A percentile compares a stretch with the other conserved stretches of the same genome.
Conservation (phyloP, 176 grass and related monocot species). For the Elaeis guineensis region DNA sequence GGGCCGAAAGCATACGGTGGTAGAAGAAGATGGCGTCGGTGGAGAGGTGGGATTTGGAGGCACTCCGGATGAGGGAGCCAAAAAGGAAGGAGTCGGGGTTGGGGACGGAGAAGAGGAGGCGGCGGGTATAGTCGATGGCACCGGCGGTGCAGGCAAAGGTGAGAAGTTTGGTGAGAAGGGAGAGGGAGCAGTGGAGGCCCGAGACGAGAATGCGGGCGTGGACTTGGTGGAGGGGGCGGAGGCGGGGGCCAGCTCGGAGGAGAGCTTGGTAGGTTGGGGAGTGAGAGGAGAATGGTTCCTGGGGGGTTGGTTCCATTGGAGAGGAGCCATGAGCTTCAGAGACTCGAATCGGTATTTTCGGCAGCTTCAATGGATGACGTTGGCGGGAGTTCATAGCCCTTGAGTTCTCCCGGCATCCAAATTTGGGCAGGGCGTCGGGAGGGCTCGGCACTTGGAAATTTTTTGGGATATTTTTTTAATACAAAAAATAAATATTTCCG, state of each 20-base stretch:
- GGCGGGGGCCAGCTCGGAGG: constrained; percentile 36
- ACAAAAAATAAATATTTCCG: too few species aligned
- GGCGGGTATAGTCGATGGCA: constrained; percentile 25
- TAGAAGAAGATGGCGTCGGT: constrained; percentile 33
- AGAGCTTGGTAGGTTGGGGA: constrained; percentile 45
- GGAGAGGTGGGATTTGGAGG: constrained; percentile 24
- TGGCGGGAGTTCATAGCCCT: too few species aligned
- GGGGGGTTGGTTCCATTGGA: background rate
- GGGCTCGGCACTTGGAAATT: too few species aligned
- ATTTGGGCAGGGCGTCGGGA: too few species aligned
- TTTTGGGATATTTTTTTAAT: too few species aligned
- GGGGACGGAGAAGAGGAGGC: constrained; percentile 32
- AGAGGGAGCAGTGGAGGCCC: constrained; percentile 21
- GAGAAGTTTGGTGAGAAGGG: constrained; percentile 44
- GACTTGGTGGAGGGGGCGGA: constrained; percentile 34
- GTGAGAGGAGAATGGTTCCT: constrained; percentile 15
- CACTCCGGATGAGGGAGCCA: constrained; percentile 23
- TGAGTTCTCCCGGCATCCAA: too few species aligned
- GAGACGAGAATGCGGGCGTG: constrained; percentile 44
- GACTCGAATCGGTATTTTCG: too few species aligned
- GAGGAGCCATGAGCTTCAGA: too few species aligned
- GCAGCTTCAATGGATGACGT: too few species aligned
- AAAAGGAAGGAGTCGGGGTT: constrained; percentile 43
- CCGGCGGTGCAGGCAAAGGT: constrained; percentile 9
- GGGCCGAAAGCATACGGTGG: constrained; percentile 28